A percentile compares a stretch with the other conserved stretches of the same genome.
Conservation (phyloP, 352 stramenopile species). For the Globisporangium uncinulatum region DNA sequence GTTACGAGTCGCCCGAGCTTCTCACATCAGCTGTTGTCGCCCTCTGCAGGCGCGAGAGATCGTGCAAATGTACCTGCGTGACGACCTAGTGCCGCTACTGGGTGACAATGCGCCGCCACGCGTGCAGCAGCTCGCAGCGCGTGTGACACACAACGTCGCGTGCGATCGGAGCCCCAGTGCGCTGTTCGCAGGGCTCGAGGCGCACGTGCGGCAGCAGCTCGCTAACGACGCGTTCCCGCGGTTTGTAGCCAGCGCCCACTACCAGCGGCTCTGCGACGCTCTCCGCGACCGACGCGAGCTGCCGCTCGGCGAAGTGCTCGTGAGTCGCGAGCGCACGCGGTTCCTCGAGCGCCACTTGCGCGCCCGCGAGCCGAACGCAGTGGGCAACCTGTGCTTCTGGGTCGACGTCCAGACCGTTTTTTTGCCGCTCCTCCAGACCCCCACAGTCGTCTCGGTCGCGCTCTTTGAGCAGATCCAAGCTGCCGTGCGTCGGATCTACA, state of each 20-base stretch:
- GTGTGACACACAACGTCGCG: slow-evolving; percentile 25
- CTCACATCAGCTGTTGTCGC: not conserved
- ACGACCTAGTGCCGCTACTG: slow-evolving; percentile 19
- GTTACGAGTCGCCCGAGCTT: not conserved
- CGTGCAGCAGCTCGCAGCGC: slow-evolving; percentile 21
- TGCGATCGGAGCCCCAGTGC: slow-evolving; percentile 32
- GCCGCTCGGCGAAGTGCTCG: slow-evolving; percentile 57
- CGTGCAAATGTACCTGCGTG: slow-evolving; percentile 26
- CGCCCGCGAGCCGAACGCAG: slow-evolving; percentile 16
- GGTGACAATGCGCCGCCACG: slow-evolving; percentile 14
- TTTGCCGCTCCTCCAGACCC: slow-evolving; percentile 54
- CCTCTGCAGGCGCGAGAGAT: slow-evolving; percentile 41
- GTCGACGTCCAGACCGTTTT: slow-evolving; percentile 70
- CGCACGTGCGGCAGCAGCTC: slow-evolving; percentile 38
- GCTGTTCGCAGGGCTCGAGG: slow-evolving; percentile 60
- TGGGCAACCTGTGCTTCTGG: slow-evolving; percentile 70
- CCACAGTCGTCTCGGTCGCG: slow-evolving; percentile 48
- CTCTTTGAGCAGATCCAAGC: slow-evolving; percentile 71
- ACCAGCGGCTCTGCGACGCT: slow-evolving; percentile 45
- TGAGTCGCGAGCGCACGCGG: slow-evolving; percentile 42
- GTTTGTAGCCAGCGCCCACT: slow-evolving; percentile 43
- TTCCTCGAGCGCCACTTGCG: slow-evolving; percentile 50
- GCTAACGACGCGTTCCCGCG: slow-evolving; percentile 41
- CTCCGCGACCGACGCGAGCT: slow-evolving; percentile 48
- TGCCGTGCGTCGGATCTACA: slow-evolving; percentile 59